Conservation (phyloP, 1,139 yeast species). For the Dujonia santamariae region DNA sequence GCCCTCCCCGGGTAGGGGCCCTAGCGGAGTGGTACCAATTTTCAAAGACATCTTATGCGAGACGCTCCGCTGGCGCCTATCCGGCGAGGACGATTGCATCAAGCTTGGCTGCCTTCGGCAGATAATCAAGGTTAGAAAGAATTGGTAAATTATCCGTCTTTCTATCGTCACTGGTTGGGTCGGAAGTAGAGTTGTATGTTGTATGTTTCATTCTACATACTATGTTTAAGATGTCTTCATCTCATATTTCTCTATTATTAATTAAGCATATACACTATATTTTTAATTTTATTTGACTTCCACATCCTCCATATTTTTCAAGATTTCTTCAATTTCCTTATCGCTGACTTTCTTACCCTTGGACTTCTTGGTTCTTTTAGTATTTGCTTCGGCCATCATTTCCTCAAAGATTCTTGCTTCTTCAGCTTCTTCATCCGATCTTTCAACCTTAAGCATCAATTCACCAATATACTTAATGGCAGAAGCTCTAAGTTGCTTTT, state of each 20-base stretch:
- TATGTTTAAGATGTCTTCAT: neutral
- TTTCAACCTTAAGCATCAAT: slow-evolving; percentile 50
- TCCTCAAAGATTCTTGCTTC: slow-evolving; percentile 90
- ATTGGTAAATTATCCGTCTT: too few relatives aligned
- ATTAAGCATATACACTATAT: too few relatives aligned
- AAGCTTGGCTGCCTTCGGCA: too few relatives aligned
- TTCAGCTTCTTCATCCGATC: slow-evolving; percentile 69
- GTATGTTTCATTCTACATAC: too few relatives aligned
- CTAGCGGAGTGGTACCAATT: too few relatives aligned
- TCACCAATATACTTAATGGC: slow-evolving; percentile 58
- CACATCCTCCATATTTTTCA: slow-evolving; percentile 17
- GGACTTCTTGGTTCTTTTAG: slow-evolving; percentile 42
- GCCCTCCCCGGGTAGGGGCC: too few relatives aligned
- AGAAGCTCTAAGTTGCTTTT: slow-evolving; percentile 56
- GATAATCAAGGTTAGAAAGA: too few relatives aligned
- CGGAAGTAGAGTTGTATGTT: neutral
- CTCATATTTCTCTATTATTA: neutral
- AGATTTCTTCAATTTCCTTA: slow-evolving; percentile 20
- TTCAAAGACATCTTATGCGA: too few relatives aligned
- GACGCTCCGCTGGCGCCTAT: too few relatives aligned
- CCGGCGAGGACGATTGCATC: too few relatives aligned
- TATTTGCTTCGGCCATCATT: slow-evolving; percentile 67
- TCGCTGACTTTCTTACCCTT: slow-evolving; percentile 10
- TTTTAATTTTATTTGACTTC: slow-evolving; percentile 8
- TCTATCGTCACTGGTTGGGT: too few relatives aligned